These are phyloP conservation scores for Phialophora expanda DNA, from an alignment of 2,329 filamentous ascomycete species.

Conservation along the genomic window DNA sequence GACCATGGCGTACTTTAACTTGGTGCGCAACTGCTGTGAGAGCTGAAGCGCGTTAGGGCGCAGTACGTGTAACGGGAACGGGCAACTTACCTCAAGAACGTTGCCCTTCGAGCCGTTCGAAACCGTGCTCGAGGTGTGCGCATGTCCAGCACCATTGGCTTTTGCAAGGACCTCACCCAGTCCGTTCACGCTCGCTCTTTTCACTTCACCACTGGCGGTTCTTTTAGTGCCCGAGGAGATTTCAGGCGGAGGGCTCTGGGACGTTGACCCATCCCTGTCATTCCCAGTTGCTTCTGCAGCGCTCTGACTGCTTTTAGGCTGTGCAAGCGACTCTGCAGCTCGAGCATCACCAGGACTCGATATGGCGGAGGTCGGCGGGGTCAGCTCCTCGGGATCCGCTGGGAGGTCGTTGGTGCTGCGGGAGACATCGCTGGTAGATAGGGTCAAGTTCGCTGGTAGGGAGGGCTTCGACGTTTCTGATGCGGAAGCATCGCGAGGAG, in stretches of 20 bases:
- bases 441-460: slow-evolving; percentile 19
- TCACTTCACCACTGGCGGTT: slow-evolving; percentile 35
- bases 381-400: slow-evolving; percentile 24
- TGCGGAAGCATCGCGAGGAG: slow-evolving; percentile 14
- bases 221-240: slow-evolving; percentile 31
- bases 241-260: slow-evolving; percentile 29
- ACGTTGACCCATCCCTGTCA: slow-evolving; percentile 20
- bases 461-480: slow-evolving; percentile 17
- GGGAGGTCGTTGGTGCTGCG: slow-evolving; percentile 12
- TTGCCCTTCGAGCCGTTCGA: slow-evolving; percentile 32
- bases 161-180: slow-evolving; percentile 25
- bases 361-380: slow-evolving; percentile 32
- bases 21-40: slow-evolving; percentile 78
- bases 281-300: slow-evolving; percentile 3
- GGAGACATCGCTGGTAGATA: slow-evolving; percentile 29
- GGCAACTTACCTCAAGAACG: slow-evolving; percentile 32
- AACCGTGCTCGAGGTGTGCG: slow-evolving; percentile 29
- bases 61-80: too few relatives aligned
- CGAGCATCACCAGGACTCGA: slow-evolving; percentile 27
- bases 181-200: slow-evolving; percentile 33
- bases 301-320: slow-evolving; percentile 15
- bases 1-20: slow-evolving; percentile 89
- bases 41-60: slow-evolving; percentile 57
- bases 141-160: slow-evolving; percentile 21
- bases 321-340: slow-evolving; percentile 14